Evolutionary conservation across 495 filamentous ascomycete genomes (phyloP).

Genomic region (Massariosphaeria phaeospora): DNA sequence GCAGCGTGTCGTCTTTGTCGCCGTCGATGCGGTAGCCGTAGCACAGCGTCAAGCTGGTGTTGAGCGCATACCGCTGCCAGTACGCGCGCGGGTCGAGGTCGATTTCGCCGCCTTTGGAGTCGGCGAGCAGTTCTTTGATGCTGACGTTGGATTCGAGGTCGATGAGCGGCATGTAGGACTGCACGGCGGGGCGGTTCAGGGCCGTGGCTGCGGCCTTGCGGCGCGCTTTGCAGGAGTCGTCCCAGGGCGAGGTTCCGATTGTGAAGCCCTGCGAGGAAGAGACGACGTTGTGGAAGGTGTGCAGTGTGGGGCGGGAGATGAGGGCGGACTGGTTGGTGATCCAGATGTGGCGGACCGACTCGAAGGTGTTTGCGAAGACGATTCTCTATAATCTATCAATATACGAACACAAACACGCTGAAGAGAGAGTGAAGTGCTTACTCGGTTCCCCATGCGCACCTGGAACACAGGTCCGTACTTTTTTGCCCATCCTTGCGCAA

Average conservation of each 20-base stretch:
- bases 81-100: slow-evolving; percentile 60
- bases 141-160: slow-evolving; percentile 61
- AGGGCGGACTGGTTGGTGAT: slow-evolving; percentile 67
- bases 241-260: slow-evolving; percentile 70
- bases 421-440: too few relatives aligned
- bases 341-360: slow-evolving; percentile 63
- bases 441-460: slow-evolving; percentile 61
- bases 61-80: slow-evolving; percentile 63
- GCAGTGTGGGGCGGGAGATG: slow-evolving; percentile 63
- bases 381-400: too few relatives aligned
- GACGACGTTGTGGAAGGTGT: slow-evolving; percentile 69
- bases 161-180: slow-evolving; percentile 66
- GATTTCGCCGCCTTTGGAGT: slow-evolving; percentile 49
- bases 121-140: slow-evolving; percentile 59
- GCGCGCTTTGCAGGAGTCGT: slow-evolving; percentile 65
- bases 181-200: slow-evolving; percentile 60
- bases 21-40: slow-evolving; percentile 61
- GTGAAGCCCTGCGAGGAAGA: slow-evolving; percentile 66
- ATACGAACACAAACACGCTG: too few relatives aligned
- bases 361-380: slow-evolving; percentile 65
- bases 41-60: slow-evolving; percentile 60
- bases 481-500: slow-evolving; percentile 53
- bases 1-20: slow-evolving; percentile 52
- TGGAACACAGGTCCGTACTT: slow-evolving; percentile 65
- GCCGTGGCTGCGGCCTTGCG: slow-evolving; percentile 67